Conservation (phyloP, 1,284 basidiomycete species). For the Ganoderma lingzhi region DNA sequence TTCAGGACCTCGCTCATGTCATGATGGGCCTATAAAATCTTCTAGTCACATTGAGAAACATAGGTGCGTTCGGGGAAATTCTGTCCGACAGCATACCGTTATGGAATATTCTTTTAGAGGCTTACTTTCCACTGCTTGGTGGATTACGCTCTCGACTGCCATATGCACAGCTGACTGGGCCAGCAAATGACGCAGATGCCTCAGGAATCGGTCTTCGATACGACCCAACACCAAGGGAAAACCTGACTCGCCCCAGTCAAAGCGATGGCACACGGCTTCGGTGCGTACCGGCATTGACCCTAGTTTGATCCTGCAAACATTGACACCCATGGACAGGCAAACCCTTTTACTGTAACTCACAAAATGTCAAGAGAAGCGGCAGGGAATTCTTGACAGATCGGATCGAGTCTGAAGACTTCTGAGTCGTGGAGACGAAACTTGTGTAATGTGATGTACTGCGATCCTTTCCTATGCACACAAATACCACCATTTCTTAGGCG, state of each 20-base stretch:
- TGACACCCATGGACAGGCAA: not conserved
- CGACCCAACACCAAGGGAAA: not conserved
- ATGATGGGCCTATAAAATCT: constrained; percentile 11
- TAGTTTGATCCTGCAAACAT: not conserved
- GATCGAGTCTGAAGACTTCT: no score
- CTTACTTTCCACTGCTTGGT: not conserved
- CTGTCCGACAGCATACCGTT: not conserved
- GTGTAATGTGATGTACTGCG: not conserved
- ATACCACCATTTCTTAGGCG: not conserved
- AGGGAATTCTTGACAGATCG: no score
- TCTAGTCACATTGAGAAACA: no score
- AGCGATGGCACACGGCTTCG: not conserved
- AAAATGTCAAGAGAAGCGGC: not conserved
- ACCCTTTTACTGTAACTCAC: not conserved
- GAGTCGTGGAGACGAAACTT: not conserved
- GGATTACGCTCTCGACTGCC: not conserved
- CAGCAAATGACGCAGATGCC: not conserved
- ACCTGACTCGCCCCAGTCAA: not conserved
- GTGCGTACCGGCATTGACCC: not conserved
- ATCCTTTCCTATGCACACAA: not conserved
- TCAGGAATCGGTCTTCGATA: not conserved
- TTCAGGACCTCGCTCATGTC: constrained; percentile 24
- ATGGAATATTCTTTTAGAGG: not conserved
- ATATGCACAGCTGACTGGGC: not conserved
- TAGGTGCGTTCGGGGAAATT: not conserved